Base-by-base conservation (phyloP, 2,329 filamentous ascomycete genomes). In the Venturia nashicola region DNA sequence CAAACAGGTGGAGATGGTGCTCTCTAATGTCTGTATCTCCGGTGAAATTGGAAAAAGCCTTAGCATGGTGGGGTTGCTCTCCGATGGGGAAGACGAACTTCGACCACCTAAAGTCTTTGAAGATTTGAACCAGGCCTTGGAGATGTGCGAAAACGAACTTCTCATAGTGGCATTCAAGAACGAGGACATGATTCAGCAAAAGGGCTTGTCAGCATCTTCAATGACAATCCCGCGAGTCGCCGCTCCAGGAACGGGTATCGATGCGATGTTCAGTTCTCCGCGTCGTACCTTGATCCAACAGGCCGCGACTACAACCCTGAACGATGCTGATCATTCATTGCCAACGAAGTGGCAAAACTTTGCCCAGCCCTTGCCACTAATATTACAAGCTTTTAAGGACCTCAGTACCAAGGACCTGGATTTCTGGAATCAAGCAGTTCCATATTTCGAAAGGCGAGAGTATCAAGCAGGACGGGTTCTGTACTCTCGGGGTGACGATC, bases 321-420 rank as follows among this genome's bases (percentile, higher is more conserved):
- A 81, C 61, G 88, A 88, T 67, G 79, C 83, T 40, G 85, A 88
- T 67, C 72, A 73, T 57, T 69, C 68, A 16, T 78, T 82, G 5
- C 78, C 83, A 23, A 80, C 83, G 1, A 88, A 86, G 71, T 97
- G 92, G 89, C 86, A 88, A 70, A 85, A 86, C 68, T 95, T 97
- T 74, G 90, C 89, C 68, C 91, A 97, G 72, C 94, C 94, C 0
- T 83, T 97, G 8, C 89, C 90, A 1, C 84, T 99, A 59, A 90
- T 99, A 74, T 82, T 99, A 32, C 93, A 97, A 73, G 90, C 94
- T n/a, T 97, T 99, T 77, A 88, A 94, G 71, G 89, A 91, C 55
- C 79, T 97, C 14, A 95, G 90, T 61, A 80, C 85, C 62, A 86
- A 89, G 73, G 94, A 93, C 71, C 91, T 96, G 74, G 92, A 97